phyloP scores from a whole-genome alignment of 106 monocot species.

The Gastrodia elata region DNA sequence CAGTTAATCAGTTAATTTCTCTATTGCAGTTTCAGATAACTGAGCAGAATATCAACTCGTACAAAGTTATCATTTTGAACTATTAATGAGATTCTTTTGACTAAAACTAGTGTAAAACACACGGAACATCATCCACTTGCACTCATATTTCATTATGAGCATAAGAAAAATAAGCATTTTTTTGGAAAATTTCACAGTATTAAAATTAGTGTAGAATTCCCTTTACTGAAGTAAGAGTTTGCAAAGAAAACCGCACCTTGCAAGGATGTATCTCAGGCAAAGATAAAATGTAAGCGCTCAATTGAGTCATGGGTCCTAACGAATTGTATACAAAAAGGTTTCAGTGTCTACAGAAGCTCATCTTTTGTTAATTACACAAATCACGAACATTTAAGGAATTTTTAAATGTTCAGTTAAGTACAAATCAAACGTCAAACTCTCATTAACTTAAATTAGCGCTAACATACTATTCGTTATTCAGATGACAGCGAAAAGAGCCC shows the following conservation, averaged over 20 bases:
- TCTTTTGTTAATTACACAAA: not conserved
- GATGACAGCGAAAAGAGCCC: not conserved
- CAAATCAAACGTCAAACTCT: not conserved
- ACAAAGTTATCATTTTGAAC: not conserved
- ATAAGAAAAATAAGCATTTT: not conserved
- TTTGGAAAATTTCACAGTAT: not conserved
- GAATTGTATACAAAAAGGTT: slow-evolving; percentile 2
- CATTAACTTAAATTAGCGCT: not conserved
- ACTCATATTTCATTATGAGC: not conserved
- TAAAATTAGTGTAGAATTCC: no score
- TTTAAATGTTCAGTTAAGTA: not conserved
- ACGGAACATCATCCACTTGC: not conserved
- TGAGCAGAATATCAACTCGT: not conserved
- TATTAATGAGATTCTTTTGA: not conserved
- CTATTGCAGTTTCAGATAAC: not conserved
- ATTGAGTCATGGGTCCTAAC: not conserved
- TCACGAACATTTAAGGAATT: not conserved
- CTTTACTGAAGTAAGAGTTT: not conserved
- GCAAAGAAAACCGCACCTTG: not conserved
- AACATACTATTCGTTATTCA: not conserved
- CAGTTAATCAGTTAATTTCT: not conserved
- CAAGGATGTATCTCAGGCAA: slow-evolving; percentile 5
- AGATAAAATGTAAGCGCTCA: slow-evolving; percentile 6
- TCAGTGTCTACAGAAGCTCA: slow-evolving; percentile 2
- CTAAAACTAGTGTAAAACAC: not conserved